Base-by-base conservation (phyloP, 139 green algal genomes). In the Chlamydomonas schloesseri region DNA sequence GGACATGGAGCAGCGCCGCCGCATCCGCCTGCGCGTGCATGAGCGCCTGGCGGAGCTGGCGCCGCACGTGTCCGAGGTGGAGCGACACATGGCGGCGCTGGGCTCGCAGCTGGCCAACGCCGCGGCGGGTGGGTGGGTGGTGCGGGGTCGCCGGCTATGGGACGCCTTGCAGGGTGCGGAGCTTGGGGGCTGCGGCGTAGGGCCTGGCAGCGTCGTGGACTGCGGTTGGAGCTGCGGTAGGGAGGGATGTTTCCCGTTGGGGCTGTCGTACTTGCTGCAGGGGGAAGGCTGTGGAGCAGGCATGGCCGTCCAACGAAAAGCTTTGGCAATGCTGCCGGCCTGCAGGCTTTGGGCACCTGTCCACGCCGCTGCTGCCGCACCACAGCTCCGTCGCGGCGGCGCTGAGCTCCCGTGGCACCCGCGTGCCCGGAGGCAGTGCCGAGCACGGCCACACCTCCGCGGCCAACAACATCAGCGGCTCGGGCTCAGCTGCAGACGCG, bases 21-120 rank as follows among this genome's bases (percentile, higher is more conserved):
- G 78, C 36, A 85, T 84, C 53, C 81, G 74, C 21, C 3, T 11
- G 28, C 83, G 73, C 13, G 36, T 84, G 37, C 26, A 47, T 33
- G 82, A 87, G n/a, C 62, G 75, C n/a, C 55, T 87, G 62, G 33
- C 62, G 9, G 62, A 89, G 60, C 73, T 91, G 50, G 36, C n/a
- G n/a, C 88, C 78, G 68, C 83, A 88, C 55, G 71, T 87, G 50
- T 47, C n/a, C n/a, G 88, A 92, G 84, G 84, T 92, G 79, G 84
- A 89, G 84, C 88, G 80, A 11, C 84, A 88, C 31, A n/a, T 92
- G 78, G 73, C 23, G 50, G n/a, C 79, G 68, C 64, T 86, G 68
- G 62, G 72, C 17, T 31, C 20, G n/a, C 42, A 83, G 23, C 58
- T 89, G 37, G 65, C 77, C 46, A 57, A 68, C 0, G 73, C 74